Evolutionary conservation across 2,329 filamentous ascomycete species (phyloP).

Genomic region (Colletotrichum godetiae): DNA sequence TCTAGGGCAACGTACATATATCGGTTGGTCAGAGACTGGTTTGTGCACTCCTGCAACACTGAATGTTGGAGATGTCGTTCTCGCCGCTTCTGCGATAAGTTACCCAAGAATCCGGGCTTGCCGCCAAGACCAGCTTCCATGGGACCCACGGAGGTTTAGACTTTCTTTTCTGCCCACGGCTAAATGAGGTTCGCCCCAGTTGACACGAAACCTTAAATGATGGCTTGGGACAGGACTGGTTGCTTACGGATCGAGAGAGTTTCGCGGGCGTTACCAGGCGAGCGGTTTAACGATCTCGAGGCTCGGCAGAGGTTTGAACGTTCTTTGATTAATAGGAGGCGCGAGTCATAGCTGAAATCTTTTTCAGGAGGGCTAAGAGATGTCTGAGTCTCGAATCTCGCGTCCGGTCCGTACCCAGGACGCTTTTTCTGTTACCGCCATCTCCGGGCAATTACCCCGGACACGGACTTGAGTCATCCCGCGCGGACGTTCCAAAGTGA

Average conservation of each 20-base stretch:
- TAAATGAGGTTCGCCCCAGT: background rate
- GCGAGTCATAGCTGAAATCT: background rate
- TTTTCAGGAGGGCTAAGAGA: background rate
- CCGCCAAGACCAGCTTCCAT: background rate
- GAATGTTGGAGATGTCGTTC: background rate
- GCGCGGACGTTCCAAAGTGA: background rate
- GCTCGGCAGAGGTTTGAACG: background rate
- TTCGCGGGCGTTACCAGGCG: background rate
- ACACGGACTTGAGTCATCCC: background rate
- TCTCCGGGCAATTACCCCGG: background rate
- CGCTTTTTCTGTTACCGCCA: background rate
- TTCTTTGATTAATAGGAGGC: background rate
- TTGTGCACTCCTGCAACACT: background rate
- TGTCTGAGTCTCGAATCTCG: background rate
- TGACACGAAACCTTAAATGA: constrained; percentile 14
- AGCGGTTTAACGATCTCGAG: background rate
- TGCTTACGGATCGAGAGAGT: background rate
- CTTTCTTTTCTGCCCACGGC: background rate
- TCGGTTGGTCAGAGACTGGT: background rate
- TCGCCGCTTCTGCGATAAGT: background rate
- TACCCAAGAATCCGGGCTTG: background rate
- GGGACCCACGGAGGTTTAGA: background rate
- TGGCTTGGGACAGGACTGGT: background rate
- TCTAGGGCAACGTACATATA: background rate
- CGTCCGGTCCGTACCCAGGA: too few species aligned